Evolutionary conservation across 805 yeast species (phyloP).

Genomic region (Candida maesae): DNA sequence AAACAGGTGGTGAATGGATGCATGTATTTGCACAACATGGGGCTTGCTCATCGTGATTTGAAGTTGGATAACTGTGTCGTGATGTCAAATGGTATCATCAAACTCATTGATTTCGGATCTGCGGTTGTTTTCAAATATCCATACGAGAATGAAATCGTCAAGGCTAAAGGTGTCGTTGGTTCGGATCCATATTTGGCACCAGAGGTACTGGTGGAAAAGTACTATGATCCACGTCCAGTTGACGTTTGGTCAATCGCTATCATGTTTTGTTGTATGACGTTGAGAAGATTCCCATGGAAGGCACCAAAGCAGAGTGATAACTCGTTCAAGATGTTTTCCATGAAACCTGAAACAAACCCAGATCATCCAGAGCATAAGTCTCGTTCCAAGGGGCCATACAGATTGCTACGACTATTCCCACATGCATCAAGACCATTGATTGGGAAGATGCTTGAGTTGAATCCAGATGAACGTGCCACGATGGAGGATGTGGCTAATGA

Average conservation of each 20-base stretch:
- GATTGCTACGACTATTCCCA: constrained; percentile 71
- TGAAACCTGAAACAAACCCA: constrained; percentile 32
- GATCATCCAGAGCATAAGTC: constrained; percentile 34
- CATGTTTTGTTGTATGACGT: constrained; percentile 84
- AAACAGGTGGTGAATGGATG: constrained; percentile 79
- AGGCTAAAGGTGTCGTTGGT: constrained; percentile 86
- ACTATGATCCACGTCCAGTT: constrained; percentile 81
- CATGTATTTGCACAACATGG: constrained; percentile 68
- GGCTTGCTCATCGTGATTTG: constrained; percentile 89
- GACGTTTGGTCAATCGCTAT: constrained; percentile 95
- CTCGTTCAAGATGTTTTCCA: constrained; percentile 66
- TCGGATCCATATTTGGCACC: constrained; percentile 96
- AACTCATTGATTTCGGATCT: constrained; percentile 90
- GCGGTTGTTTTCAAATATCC: constrained; percentile 79
- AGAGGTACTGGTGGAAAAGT: constrained; percentile 58
- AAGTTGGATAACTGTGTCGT: constrained; percentile 94
- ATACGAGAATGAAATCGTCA: constrained; percentile 50
- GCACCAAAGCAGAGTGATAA: constrained; percentile 77
- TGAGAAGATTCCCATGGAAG: constrained; percentile 93
- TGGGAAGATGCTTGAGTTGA: constrained; percentile 58
- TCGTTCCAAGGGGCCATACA: constrained; percentile 60
- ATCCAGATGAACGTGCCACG: constrained; percentile 53
- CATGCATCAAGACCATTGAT: constrained; percentile 57
- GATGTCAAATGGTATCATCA: constrained; percentile 65
- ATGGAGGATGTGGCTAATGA: constrained; percentile 53